Conservation (phyloP, 2,329 filamentous ascomycete species). For the Hypocreales sp. region DNA sequence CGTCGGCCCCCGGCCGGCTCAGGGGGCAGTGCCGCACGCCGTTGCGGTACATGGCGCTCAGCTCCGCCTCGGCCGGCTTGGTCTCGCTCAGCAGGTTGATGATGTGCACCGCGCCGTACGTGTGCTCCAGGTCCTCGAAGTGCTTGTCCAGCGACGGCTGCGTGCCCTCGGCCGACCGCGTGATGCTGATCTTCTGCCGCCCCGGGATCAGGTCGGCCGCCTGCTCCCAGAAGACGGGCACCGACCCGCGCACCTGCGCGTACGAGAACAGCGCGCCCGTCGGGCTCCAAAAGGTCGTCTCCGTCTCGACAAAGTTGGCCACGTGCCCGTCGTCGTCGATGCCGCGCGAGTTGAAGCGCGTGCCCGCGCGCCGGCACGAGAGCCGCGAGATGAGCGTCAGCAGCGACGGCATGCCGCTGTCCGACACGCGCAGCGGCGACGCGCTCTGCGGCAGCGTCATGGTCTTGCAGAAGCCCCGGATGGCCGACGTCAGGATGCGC, state of each 20-base stretch:
- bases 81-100: conserved; percentile 87
- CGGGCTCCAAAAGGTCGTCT: conserved; percentile 81
- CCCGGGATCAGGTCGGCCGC: conserved; percentile 73
- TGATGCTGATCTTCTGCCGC: conserved; percentile 88
- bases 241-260: conserved; percentile 79
- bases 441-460: conserved; percentile 67
- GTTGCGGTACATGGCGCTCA: conserved; percentile 64
- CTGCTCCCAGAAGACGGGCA: conserved; percentile 97
- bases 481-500: conserved; percentile 80
- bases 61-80: conserved; percentile 72
- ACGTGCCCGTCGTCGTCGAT: conserved; percentile 97
- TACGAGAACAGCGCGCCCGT: conserved; percentile 76
- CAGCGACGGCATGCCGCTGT: conserved; percentile 61
- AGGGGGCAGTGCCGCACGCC: conserved; percentile 63
- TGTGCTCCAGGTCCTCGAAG: conserved; percentile 71
- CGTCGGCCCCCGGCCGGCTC: conserved; percentile 40
- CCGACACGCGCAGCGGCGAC: conserved; percentile 50
- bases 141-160: conserved; percentile 94
- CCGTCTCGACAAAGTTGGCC: conserved; percentile 97
- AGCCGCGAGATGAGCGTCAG: conserved; percentile 84
- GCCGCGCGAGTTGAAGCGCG: conserved; percentile 89
- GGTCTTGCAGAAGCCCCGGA: conserved; percentile 81
- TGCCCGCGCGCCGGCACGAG: conserved; percentile 82
- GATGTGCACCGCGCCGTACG: conserved; percentile 82
- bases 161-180: conserved; percentile 75